These are phyloP conservation scores for Alternaria rosae DNA, from an alignment of 2,329 filamentous ascomycete genomes.

Conservation along the genomic window DNA sequence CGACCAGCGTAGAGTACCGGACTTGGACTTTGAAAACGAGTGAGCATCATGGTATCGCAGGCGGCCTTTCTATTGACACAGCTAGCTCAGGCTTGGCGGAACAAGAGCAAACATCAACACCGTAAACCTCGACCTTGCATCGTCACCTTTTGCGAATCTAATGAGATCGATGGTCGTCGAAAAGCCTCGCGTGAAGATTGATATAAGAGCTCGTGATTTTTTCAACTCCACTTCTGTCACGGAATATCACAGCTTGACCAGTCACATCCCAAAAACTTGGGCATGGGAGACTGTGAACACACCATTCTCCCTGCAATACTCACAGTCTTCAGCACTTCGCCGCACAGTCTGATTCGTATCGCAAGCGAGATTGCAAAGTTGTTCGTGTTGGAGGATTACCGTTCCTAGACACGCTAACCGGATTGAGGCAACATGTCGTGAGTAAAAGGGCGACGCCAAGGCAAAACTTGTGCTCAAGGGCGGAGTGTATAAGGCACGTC, in stretches of 20 bases:
- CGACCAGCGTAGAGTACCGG: not conserved
- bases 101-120: not conserved
- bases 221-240: no score
- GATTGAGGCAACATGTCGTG: conserved; percentile 14
- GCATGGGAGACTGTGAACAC: not conserved
- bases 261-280: not conserved
- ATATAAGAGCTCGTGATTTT: no score
- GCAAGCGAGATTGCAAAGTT: not conserved
- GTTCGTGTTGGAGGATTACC: not conserved
- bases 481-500: not conserved
- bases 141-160: not conserved
- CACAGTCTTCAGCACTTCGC: not conserved
- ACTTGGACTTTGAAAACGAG: not conserved
- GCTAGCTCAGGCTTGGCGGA: not conserved
- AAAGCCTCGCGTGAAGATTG: not conserved
- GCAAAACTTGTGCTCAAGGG: not conserved
- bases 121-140: not conserved
- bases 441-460: conserved; percentile 18
- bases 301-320: no score
- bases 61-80: not conserved
- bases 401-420: conserved; percentile 3
- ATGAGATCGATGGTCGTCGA: not conserved
- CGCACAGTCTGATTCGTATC: not conserved
- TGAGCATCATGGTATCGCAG: not conserved
- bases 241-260: not conserved